These are phyloP conservation scores for Didymella segeticola DNA, from an alignment of 2,329 filamentous ascomycete species.

Conservation along the genomic window DNA sequence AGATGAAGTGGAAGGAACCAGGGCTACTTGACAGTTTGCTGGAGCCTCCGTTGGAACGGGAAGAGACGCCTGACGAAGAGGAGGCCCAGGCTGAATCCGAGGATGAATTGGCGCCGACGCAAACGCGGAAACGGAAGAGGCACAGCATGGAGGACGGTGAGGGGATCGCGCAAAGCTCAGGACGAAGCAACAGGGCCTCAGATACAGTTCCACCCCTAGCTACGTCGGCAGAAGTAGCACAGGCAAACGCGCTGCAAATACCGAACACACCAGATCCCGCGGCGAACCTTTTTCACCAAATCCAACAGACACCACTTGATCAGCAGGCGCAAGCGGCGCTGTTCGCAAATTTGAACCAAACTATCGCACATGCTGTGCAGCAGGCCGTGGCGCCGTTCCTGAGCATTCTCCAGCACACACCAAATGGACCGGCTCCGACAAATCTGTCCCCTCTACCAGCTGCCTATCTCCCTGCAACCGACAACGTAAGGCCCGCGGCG, in stretches of 20 bases:
- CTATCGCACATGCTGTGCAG: constrained; percentile 33
- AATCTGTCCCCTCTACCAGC: constrained; percentile 7
- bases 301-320: constrained; percentile 40
- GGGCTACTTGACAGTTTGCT: constrained; percentile 33
- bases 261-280: constrained; percentile 26
- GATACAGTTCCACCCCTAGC: not conserved
- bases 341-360: constrained; percentile 30
- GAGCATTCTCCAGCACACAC: constrained; percentile 19
- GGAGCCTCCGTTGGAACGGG: constrained; percentile 43
- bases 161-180: not conserved
- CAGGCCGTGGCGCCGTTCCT: constrained; percentile 35
- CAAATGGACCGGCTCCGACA: constrained; percentile 10
- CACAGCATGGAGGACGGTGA: not conserved
- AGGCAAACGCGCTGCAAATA: constrained; percentile 4
- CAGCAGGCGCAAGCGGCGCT: constrained; percentile 38
- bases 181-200: not conserved
- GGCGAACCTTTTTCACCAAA: constrained; percentile 32
- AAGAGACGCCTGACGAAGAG: constrained; percentile 42
- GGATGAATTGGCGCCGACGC: constrained; percentile 42
- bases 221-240: not conserved
- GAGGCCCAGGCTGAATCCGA: constrained; percentile 22
- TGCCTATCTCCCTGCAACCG: constrained; percentile 10
- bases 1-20: constrained; percentile 29
- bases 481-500: constrained; percentile 30
- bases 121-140: constrained; percentile 17